Conservation (phyloP, 73 alveolate genomes). For the Paraurostyla sp. region DNA sequence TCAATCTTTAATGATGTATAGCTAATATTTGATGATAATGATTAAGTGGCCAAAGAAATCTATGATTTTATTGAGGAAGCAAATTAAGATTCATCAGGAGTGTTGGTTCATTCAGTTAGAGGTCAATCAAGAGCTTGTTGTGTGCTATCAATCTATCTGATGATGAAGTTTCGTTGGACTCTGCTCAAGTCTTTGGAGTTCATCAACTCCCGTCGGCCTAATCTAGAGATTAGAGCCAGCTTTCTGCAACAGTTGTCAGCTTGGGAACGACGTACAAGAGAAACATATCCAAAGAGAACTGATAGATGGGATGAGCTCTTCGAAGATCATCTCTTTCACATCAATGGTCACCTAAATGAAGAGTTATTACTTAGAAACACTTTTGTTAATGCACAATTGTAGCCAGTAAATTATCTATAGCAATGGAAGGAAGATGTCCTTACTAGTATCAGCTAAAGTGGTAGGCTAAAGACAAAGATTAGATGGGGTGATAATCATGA, state of each 20-base stretch:
- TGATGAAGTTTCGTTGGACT: conserved; percentile 96
- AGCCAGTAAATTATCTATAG: conserved; percentile 39
- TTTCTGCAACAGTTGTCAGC: conserved; percentile 72
- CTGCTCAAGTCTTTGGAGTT: conserved; percentile 92
- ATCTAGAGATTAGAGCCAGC: conserved; percentile 85
- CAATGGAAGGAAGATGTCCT: conserved; percentile 62
- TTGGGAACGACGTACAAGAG: conserved; percentile 50
- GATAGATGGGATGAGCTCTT: conserved; percentile 53
- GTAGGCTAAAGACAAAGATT: background rate
- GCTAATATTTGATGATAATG: conserved; percentile 86
- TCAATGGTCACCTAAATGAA: background rate
- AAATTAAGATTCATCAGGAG: conserved; percentile 85
- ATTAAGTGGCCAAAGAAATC: conserved; percentile 89
- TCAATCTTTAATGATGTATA: background rate
- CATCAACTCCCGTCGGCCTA: conserved; percentile 93
- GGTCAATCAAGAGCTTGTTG: conserved; percentile 95
- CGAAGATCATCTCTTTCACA: background rate
- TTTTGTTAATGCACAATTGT: conserved; percentile 67
- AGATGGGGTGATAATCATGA: conserved; percentile 48
- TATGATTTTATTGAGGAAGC: conserved; percentile 93
- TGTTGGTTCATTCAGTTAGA: conserved; percentile 93
- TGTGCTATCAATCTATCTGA: conserved; percentile 93
- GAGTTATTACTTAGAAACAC: conserved; percentile 73
- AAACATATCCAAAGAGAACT: background rate
- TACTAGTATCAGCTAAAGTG: conserved; percentile 1